Base-by-base conservation (phyloP, 495 filamentous ascomycete species). In the Neurospora pannonica region DNA sequence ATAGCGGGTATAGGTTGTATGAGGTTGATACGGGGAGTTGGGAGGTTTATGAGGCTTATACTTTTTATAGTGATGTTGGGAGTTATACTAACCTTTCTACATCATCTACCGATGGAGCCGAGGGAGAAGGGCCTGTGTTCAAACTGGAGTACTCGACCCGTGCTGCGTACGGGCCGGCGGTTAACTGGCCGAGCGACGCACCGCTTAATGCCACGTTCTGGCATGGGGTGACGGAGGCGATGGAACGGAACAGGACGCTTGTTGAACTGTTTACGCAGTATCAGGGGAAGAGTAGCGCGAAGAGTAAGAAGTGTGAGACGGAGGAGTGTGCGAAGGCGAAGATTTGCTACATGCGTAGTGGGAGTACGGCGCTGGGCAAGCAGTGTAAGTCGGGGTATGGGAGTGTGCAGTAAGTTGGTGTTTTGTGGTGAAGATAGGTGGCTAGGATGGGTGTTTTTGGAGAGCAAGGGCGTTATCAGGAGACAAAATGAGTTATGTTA, bases 291-390 rank as follows among this genome's bases (percentile, higher is more conserved):
- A 79, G 75, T 72, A 88, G 86, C 70, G 79, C 86, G 4, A 80
- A 80, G 76, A 87, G 83, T 19, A 87, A 88, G 0, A 84, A 83
- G 28, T 91, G 89, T 73, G 85, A 83, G 17, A 88, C 79, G 46
- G 76, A 73, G 1, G 85, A 78, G 17, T 91, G 89, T 75, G 82
- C 83, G 24, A 71, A 76, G 60, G 87, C 88, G 2, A 90, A 89
- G 82, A 81, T 91, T 21, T 91, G 89, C 71, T 90, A 90, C 74
- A 90, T 90, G 81, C 79, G 88, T 9, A 87, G 84, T 81, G 88
- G 87, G 1, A 88, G 86, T 78, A 82, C 80, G 34, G 84, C 86
- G 5, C 75, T 90, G 74, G 88, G 87, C 1, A 79, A 76, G 71
- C 74, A 79, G 60, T 90, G 89, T 78, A 82, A 85, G 10, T 85